phyloP scores from a whole-genome alignment of 2,329 filamentous ascomycete genomes.

The Calonectria hongkongensis region DNA sequence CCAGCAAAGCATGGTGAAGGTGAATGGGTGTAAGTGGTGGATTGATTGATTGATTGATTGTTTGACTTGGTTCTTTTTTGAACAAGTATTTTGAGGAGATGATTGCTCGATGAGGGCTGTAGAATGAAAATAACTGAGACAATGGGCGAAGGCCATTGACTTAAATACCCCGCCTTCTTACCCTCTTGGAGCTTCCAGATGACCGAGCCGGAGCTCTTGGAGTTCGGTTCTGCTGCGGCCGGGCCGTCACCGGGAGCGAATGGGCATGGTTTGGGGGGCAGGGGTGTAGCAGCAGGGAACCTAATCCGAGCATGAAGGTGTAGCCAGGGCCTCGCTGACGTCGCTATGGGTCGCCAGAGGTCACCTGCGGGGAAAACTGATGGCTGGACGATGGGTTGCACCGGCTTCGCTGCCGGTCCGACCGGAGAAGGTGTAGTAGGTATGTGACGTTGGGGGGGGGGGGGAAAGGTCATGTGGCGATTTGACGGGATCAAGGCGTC shows the following conservation, averaged over 20 bases:
- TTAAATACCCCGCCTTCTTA: slow-evolving; percentile 31
- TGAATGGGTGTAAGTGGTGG: not conserved
- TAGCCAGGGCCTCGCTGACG: slow-evolving; percentile 33
- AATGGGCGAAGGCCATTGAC: slow-evolving; percentile 14
- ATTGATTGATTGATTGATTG: not conserved
- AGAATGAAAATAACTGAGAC: not conserved
- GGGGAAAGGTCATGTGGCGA: slow-evolving; percentile 20
- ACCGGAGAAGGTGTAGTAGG: slow-evolving; percentile 38
- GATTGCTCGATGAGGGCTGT: slow-evolving; percentile 24
- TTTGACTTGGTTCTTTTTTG: not conserved
- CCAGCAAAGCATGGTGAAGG: slow-evolving; percentile 40
- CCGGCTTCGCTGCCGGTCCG: slow-evolving; percentile 36
- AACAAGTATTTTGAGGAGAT: slow-evolving; percentile 2
- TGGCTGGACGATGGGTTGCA: slow-evolving; percentile 25
- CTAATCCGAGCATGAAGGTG: slow-evolving; percentile 18
- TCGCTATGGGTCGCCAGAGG: slow-evolving; percentile 35
- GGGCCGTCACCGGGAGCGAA: slow-evolving; percentile 36
- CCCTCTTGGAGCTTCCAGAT: slow-evolving; percentile 24
- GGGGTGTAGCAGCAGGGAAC: slow-evolving; percentile 22
- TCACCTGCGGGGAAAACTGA: slow-evolving; percentile 37
- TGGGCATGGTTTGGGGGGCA: slow-evolving; percentile 3
- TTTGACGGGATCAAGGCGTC: slow-evolving; percentile 8
- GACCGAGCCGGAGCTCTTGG: slow-evolving; percentile 32
- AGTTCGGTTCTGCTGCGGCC: slow-evolving; percentile 28
- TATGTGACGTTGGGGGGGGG: slow-evolving; percentile 32